These are phyloP conservation scores for Flaveria bidentis DNA, from an alignment of 129 eudicot species.

Conservation along the genomic window DNA sequence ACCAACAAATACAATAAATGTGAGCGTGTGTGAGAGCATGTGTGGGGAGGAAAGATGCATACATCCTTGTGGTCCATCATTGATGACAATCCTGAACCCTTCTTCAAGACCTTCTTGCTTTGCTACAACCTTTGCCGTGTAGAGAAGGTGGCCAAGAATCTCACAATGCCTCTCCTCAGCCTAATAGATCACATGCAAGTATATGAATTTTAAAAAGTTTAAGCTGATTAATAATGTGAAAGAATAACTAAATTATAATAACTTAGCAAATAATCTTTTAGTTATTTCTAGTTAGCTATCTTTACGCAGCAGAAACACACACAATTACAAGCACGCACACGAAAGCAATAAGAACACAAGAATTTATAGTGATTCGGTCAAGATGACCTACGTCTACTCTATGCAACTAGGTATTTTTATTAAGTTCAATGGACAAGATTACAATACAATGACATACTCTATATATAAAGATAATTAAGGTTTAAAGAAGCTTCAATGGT, in stretches of 20 bases:
- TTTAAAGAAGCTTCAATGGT: too few relatives aligned
- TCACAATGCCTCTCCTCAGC: conserved; percentile 92
- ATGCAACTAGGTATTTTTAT: too few relatives aligned
- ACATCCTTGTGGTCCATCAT: conserved; percentile 98
- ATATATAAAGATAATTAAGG: too few relatives aligned
- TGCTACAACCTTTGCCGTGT: conserved; percentile 89
- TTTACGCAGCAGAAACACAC: too few relatives aligned
- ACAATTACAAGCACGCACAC: too few relatives aligned
- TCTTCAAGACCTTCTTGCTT: conserved; percentile 95
- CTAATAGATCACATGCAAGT: conserved; percentile 36
- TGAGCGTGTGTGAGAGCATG: too few relatives aligned
- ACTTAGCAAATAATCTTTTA: background rate
- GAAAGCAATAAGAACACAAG: too few relatives aligned
- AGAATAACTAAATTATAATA: background rate
- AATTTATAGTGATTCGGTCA: too few relatives aligned
- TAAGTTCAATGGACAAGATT: too few relatives aligned
- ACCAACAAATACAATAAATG: background rate
- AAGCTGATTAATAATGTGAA: background rate
- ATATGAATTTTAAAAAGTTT: background rate
- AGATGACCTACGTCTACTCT: too few relatives aligned
- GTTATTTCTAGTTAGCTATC: background rate
- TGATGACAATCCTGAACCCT: conserved; percentile 89
- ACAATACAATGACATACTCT: too few relatives aligned
- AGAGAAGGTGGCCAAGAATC: conserved; percentile 87
- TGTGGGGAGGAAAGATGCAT: conserved; percentile 16